Evolutionary conservation across 305 asterid species (phyloP).

Genomic region (Solanum aculeatissimum): DNA sequence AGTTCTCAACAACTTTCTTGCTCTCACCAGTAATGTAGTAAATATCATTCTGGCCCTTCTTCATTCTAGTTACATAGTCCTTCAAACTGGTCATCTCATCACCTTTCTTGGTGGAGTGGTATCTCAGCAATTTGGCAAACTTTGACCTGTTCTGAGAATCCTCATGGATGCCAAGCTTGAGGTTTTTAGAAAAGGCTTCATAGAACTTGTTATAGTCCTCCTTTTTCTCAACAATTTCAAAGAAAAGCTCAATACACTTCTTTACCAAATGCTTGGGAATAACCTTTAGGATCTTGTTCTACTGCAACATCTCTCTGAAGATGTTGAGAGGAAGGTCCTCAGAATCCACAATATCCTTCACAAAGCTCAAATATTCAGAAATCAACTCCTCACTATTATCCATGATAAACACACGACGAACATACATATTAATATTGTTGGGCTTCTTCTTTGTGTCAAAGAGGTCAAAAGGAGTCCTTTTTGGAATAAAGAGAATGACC

Average conservation of each 20-base stretch:
- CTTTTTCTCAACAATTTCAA: constrained; percentile 34
- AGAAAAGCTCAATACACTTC: constrained; percentile 37
- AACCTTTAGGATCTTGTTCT: constrained; percentile 38
- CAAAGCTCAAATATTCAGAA: constrained; percentile 64
- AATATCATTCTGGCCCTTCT: constrained; percentile 72
- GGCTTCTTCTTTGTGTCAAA: constrained; percentile 79
- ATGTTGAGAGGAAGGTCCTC: constrained; percentile 76
- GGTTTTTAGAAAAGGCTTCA: constrained; percentile 33
- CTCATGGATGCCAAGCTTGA: constrained; percentile 79
- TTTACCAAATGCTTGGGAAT: constrained; percentile 36
- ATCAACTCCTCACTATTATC: constrained; percentile 82
- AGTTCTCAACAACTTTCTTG: constrained; percentile 83
- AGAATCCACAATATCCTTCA: constrained; percentile 77
- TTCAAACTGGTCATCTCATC: constrained; percentile 81
- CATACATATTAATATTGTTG: constrained; percentile 77
- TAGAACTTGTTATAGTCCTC: constrained; percentile 36
- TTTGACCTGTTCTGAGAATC: constrained; percentile 59
- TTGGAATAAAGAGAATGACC: constrained; percentile 67
- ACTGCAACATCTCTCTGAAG: constrained; percentile 31
- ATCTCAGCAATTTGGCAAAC: constrained; percentile 59
- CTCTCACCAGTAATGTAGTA: constrained; percentile 76
- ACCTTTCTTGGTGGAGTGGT: constrained; percentile 46
- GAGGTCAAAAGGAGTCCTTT: constrained; percentile 78
- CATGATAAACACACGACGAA: constrained; percentile 81
- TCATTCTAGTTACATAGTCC: constrained; percentile 87